These are phyloP conservation scores for Laburnicola sp. DNA, from an alignment of 2,329 filamentous ascomycete genomes.

Conservation along the genomic window DNA sequence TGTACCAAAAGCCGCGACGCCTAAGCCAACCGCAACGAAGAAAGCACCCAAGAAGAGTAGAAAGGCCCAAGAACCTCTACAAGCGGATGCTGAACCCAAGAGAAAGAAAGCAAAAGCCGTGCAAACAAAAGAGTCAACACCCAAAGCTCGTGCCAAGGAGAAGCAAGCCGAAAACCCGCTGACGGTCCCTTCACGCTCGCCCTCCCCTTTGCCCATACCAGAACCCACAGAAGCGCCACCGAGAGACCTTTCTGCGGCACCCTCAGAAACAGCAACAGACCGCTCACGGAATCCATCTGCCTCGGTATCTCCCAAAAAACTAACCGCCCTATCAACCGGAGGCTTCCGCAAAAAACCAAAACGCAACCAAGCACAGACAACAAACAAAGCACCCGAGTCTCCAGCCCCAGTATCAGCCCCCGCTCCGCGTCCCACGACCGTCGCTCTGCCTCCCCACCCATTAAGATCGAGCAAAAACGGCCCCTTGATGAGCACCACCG, in stretches of 20 bases:
- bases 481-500: constrained; percentile 32
- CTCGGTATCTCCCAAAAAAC: constrained; percentile 21
- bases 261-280: constrained; percentile 9
- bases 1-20: background rate
- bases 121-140: background rate
- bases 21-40: constrained; percentile 7
- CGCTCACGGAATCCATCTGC: constrained; percentile 12
- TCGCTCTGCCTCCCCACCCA: constrained; percentile 24
- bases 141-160: constrained; percentile 7
- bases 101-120: background rate
- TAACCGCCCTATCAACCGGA: constrained; percentile 28
- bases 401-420: background rate
- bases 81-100: background rate
- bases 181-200: constrained; percentile 3
- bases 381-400: background rate
- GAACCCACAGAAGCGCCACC: constrained; percentile 5
- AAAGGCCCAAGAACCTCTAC: background rate
- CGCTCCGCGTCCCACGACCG: constrained; percentile 15
- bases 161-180: constrained; percentile 3
- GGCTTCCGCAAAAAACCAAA: constrained; percentile 31
- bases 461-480: constrained; percentile 22
- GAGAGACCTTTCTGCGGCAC: constrained; percentile 11
- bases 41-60: constrained; percentile 2
- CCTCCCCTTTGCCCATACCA: background rate
- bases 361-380: constrained; percentile 7